phyloP scores from a whole-genome alignment of 306 rosid species.

The Medicago arabica region DNA sequence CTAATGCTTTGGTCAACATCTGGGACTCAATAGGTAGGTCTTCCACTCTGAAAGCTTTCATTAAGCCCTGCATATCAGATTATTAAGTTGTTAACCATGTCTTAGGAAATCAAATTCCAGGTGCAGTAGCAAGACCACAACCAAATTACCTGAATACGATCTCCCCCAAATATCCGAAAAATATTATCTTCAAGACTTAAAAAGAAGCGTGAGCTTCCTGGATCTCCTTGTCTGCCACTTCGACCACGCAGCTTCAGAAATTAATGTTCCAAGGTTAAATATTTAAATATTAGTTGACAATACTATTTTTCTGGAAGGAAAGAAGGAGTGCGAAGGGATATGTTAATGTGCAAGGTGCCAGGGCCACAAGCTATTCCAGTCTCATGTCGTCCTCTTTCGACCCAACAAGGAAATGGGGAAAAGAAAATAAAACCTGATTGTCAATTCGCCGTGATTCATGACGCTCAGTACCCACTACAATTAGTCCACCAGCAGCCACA shows the following conservation, averaged over 20 bases:
- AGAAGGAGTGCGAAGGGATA: conserved; percentile 28
- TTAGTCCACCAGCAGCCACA: conserved; percentile 95
- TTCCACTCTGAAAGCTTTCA: conserved; percentile 97
- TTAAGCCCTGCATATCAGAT: conserved; percentile 75
- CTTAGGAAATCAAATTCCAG: conserved; percentile 28
- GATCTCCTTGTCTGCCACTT: conserved; percentile 96
- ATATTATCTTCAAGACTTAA: conserved; percentile 97
- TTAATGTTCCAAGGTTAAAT: conserved; percentile 34
- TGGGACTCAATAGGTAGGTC: conserved; percentile 96
- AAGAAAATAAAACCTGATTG: conserved; percentile 76
- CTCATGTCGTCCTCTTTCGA: too few relatives aligned
- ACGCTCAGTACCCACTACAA: conserved; percentile 94
- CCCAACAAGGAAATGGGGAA: conserved; percentile 9
- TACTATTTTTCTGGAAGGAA: conserved; percentile 1
- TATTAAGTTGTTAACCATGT: conserved; percentile 10
- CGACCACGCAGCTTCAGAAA: conserved; percentile 87
- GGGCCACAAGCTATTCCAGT: too few relatives aligned
- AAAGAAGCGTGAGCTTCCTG: conserved; percentile 97
- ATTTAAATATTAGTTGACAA: conserved; percentile 29
- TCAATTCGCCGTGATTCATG: conserved; percentile 96
- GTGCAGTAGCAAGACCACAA: conserved; percentile 39
- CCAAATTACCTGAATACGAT: conserved; percentile 81
- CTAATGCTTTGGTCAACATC: conserved; percentile 98
- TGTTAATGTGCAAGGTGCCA: neutral
- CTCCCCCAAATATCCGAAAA: conserved; percentile 97